phyloP scores from a whole-genome alignment of 1,139 yeast genomes.

The Saccharomyces hybrid region DNA sequence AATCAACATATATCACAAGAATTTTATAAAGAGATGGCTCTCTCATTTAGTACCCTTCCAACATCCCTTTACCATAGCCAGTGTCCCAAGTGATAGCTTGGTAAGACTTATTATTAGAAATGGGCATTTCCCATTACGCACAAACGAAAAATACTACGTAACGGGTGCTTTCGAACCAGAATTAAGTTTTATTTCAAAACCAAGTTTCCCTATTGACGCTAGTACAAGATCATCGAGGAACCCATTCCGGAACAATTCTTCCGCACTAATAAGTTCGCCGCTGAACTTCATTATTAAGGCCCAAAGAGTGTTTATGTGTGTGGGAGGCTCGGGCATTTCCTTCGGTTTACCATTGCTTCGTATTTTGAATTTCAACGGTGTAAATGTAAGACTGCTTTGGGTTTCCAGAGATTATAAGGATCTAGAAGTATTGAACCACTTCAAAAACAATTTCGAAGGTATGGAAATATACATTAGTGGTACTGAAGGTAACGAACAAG shows the following conservation, averaged over 20 bases:
- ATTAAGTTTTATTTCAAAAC: constrained; percentile 27
- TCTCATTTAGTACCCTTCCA: constrained; percentile 31
- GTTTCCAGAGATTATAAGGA: constrained; percentile 80
- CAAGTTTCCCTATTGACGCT: constrained; percentile 21
- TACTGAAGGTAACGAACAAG: constrained; percentile 32
- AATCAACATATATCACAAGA: constrained; percentile 32
- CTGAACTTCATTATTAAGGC: constrained; percentile 36
- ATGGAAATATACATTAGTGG: constrained; percentile 72
- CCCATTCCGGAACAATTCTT: constrained; percentile 18
- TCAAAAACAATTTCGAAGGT: constrained; percentile 56
- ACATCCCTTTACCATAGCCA: constrained; percentile 81
- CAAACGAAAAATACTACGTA: constrained; percentile 49
- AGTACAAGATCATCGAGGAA: constrained; percentile 5
- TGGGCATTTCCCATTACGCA: constrained; percentile 48
- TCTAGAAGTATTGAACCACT: constrained; percentile 53
- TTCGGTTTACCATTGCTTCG: constrained; percentile 74
- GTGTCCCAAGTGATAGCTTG: constrained; percentile 45
- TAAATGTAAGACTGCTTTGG: constrained; percentile 75
- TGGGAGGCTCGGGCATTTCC: constrained; percentile 87
- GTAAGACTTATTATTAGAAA: constrained; percentile 40
- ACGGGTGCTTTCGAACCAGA: constrained; percentile 68
- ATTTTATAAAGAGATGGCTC: constrained; percentile 23
- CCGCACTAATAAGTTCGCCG: constrained; percentile 33
- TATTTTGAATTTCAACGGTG: constrained; percentile 68
- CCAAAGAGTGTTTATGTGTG: constrained; percentile 49